Evolutionary conservation across 768 basidiomycete genomes (phyloP).

Genomic region (Amanita fuliginea): DNA sequence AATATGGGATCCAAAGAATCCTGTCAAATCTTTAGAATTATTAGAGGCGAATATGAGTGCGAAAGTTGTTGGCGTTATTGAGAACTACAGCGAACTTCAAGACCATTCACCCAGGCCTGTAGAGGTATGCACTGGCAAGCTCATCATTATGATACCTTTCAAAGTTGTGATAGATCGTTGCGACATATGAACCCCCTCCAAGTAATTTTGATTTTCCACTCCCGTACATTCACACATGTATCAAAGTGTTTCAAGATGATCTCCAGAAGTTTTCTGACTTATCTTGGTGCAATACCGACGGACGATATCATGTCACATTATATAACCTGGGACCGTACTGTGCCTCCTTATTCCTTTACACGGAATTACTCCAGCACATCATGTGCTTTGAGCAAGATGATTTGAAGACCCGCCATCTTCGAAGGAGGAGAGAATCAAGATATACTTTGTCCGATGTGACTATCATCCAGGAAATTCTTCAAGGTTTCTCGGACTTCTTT

Average conservation of each 20-base stretch:
- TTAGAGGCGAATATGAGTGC: conserved; percentile 67
- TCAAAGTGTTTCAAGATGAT: conserved; percentile 21
- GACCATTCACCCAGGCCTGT: conserved; percentile 50
- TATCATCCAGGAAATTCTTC: conserved; percentile 25
- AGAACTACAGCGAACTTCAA: conserved; percentile 55
- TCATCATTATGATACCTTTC: not conserved
- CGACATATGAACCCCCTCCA: conserved; percentile 44
- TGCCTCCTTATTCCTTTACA: conserved; percentile 61
- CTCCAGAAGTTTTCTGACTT: conserved; percentile 47
- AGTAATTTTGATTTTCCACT: conserved; percentile 35
- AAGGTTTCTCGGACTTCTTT: conserved; percentile 39
- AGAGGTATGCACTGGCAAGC: conserved; percentile 37
- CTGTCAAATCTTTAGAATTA: conserved; percentile 45
- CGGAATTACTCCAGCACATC: conserved; percentile 45
- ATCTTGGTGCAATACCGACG: conserved; percentile 48
- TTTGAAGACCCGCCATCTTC: conserved; percentile 11
- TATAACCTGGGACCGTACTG: conserved; percentile 62
- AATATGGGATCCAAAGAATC: conserved; percentile 69
- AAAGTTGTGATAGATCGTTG: conserved; percentile 34
- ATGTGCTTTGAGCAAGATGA: conserved; percentile 19
- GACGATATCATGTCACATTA: conserved; percentile 50
- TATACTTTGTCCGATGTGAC: conserved; percentile 15
- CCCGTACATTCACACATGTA: conserved; percentile 27
- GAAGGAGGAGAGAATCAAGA: conserved; percentile 7
- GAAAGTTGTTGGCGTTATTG: conserved; percentile 63